These are phyloP conservation scores for Silene coronaria DNA, from an alignment of 179 eudicot genomes.

Conservation along the genomic window DNA sequence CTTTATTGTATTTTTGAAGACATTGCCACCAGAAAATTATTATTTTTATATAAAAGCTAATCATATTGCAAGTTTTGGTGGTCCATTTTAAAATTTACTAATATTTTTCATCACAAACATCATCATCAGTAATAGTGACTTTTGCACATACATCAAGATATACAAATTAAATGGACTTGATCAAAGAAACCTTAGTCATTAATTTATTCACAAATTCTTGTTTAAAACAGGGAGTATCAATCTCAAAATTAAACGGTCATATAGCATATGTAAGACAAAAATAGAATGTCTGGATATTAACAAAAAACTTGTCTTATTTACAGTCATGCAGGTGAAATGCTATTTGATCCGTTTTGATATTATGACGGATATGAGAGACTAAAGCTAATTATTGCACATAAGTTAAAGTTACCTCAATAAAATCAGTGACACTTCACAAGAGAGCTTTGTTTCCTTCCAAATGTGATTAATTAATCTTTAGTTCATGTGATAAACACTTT, in stretches of 20 bases:
- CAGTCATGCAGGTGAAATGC: no score
- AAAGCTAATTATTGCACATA: neutral
- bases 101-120: conserved; percentile 15
- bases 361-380: no score
- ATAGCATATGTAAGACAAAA: no score
- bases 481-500: conserved; percentile 12
- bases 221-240: no score
- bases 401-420: conserved; percentile 22
- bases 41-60: conserved; percentile 13
- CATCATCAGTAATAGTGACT: conserved; percentile 25
- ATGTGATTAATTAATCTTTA: conserved; percentile 8
- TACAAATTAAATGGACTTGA: neutral
- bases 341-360: no score
- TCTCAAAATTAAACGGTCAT: neutral
- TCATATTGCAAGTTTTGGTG: conserved; percentile 23
- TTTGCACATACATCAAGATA: conserved; percentile 21
- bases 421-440: conserved; percentile 13
- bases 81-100: no score
- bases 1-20: conserved; percentile 24
- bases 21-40: conserved; percentile 19
- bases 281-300: no score
- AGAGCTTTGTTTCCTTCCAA: conserved; percentile 1
- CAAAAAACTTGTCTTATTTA: no score
- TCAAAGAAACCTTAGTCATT: neutral
- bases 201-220: neutral